These are phyloP conservation scores for Ajuga chamaepitys DNA, from an alignment of 257 asterid genomes.

Conservation along the genomic window DNA sequence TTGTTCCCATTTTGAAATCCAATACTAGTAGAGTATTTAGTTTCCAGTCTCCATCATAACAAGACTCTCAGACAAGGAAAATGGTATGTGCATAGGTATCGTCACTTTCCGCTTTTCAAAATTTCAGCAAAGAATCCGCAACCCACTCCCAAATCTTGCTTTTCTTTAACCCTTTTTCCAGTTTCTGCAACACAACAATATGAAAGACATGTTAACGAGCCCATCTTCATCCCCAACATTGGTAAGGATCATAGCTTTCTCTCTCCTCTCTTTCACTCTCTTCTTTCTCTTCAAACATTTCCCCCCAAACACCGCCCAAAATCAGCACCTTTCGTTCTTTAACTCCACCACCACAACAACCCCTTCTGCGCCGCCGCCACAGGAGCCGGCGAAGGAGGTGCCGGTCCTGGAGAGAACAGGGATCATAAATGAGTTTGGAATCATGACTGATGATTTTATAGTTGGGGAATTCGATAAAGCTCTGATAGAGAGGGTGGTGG, in stretches of 20 bases:
- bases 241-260: constrained; percentile 28
- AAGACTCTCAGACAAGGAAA: background rate
- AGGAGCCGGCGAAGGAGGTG: background rate
- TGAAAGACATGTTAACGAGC: constrained; percentile 22
- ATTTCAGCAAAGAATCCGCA: constrained; percentile 26
- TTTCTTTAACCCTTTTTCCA: background rate
- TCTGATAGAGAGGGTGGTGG: constrained; percentile 31
- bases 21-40: too few species aligned
- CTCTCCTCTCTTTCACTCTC: constrained; percentile 31
- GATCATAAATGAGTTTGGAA: constrained; percentile 53
- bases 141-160: background rate
- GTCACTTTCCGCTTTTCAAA: background rate
- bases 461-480: constrained; percentile 50
- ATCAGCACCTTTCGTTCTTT: constrained; percentile 24
- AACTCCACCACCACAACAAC: constrained; percentile 23
- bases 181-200: constrained; percentile 1
- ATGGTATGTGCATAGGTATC: background rate
- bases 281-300: constrained; percentile 32
- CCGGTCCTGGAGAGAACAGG: constrained; percentile 30
- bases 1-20: too few species aligned
- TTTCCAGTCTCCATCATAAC: too few species aligned
- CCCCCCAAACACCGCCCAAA: constrained; percentile 16
- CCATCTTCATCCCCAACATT: constrained; percentile 24
- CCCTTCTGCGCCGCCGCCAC: constrained; percentile 3
- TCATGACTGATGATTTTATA: constrained; percentile 44